Percentiles rank a stretch among this genome's conserved stretches.
Conservation (phyloP, 2,329 filamentous ascomycete genomes). For the Emydomyces testavorans region DNA sequence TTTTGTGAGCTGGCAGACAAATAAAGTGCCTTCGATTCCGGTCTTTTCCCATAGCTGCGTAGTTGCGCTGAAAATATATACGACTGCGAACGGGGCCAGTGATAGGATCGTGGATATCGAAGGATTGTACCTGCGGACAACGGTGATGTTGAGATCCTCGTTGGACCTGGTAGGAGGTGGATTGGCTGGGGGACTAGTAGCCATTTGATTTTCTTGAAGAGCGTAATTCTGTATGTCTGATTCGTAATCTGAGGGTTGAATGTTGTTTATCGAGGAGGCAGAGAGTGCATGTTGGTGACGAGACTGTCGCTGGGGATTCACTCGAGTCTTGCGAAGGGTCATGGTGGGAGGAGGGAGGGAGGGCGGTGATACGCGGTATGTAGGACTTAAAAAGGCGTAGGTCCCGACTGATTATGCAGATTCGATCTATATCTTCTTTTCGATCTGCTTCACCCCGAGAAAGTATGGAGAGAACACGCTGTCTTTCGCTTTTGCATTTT, state of each 20-base stretch:
- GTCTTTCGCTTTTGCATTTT: background rate
- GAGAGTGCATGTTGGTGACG: constrained; percentile 4
- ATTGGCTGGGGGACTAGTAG: constrained; percentile 20
- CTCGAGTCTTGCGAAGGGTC: constrained; percentile 14
- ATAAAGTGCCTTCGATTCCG: constrained; percentile 75
- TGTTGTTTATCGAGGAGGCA: constrained; percentile 10
- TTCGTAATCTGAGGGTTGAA: constrained; percentile 47
- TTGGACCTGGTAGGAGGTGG: constrained; percentile 51
- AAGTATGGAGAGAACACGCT: background rate
- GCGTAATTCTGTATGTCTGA: constrained; percentile 45
- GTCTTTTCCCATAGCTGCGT: constrained; percentile 70
- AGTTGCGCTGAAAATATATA: constrained; percentile 64
- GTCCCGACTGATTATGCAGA: too few species aligned
- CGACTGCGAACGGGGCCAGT: constrained; percentile 72
- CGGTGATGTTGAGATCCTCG: constrained; percentile 75
- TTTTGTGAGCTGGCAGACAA: constrained; percentile 58
- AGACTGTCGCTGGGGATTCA: constrained; percentile 10
- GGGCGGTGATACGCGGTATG: too few species aligned
- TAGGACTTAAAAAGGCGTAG: too few species aligned
- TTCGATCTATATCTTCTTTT: too few species aligned
- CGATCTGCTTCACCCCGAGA: background rate
- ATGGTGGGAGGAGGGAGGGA: constrained; percentile 15
- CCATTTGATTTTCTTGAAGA: background rate
- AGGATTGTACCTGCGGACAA: constrained; percentile 70
- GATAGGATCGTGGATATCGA: constrained; percentile 61